A percentile compares a stretch with the other conserved stretches of the same genome.
Evolutionary conservation across 139 green algal species (phyloP).

Genomic region (Closterium sp.): DNA sequence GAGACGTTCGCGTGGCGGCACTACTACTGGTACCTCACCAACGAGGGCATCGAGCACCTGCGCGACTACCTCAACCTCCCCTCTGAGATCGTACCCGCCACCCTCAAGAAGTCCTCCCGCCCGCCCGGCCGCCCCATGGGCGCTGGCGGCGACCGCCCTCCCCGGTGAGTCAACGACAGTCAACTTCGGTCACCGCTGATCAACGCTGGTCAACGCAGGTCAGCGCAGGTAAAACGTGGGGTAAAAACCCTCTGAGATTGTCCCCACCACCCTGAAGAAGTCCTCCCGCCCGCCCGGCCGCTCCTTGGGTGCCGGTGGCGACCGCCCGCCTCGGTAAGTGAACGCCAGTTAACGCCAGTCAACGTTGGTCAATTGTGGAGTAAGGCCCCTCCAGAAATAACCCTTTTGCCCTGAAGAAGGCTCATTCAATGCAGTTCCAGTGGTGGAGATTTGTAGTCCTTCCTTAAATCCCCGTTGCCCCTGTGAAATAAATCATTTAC

Average conservation of each 20-base stretch:
- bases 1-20: constrained; percentile 97
- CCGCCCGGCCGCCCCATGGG: constrained; percentile 60
- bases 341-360: not conserved
- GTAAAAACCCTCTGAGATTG: constrained; percentile 65
- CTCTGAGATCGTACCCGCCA: constrained; percentile 73
- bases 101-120: constrained; percentile 88
- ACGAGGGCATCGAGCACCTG: constrained; percentile 97
- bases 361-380: too few species aligned
- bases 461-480: too few species aligned
- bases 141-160: not conserved
- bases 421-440: too few species aligned
- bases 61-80: constrained; percentile 97
- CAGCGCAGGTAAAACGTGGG: not conserved
- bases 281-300: constrained; percentile 70
- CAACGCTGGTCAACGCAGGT: not conserved
- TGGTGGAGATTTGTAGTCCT: too few species aligned
- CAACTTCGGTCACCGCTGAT: not conserved
- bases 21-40: constrained; percentile 98
- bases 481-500: too few species aligned
- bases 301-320: not conserved
- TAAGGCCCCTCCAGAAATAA: too few species aligned
- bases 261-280: constrained; percentile 73
- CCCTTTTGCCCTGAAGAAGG: too few species aligned
- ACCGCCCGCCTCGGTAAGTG: constrained; percentile 24
- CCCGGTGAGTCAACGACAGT: constrained; percentile 19